phyloP scores from a whole-genome alignment of 1,284 basidiomycete genomes.

The Ceratobasidium sp. region DNA sequence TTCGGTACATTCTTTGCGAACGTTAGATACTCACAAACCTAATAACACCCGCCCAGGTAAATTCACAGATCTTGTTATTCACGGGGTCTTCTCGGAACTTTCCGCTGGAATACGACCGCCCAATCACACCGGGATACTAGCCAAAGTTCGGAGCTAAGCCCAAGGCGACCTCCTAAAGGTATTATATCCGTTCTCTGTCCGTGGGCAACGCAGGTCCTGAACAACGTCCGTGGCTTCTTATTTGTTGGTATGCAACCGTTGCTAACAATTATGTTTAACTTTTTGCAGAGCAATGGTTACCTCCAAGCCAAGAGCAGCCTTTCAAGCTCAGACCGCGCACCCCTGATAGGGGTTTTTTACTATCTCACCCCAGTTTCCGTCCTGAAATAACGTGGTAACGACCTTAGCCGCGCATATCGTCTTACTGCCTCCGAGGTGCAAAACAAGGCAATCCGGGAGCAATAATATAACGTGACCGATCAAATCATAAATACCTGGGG shows the following conservation, averaged over 20 bases:
- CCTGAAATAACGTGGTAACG: background rate
- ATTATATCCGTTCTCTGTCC: background rate
- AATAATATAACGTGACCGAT: constrained; percentile 39
- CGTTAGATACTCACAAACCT: background rate
- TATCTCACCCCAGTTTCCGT: background rate
- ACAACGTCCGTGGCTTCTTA: background rate
- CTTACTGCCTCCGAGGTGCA: constrained; percentile 34
- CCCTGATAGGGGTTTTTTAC: background rate
- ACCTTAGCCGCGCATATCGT: background rate
- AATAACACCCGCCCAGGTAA: background rate
- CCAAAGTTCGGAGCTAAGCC: background rate
- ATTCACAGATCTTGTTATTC: background rate
- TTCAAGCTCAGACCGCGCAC: background rate
- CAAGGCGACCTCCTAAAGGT: background rate
- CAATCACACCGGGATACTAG: background rate
- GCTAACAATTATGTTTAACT: background rate
- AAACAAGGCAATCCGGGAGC: constrained; percentile 34
- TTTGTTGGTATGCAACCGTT: constrained; percentile 6
- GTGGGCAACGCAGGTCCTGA: background rate
- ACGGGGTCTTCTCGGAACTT: background rate
- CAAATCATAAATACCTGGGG: background rate
- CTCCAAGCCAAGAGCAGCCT: background rate
- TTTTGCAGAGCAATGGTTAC: background rate
- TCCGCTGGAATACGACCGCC: background rate
- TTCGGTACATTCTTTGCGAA: background rate